Percentiles rank a stretch among this genome's conserved stretches.
These are phyloP conservation scores for Vaccinium darrowii DNA, from an alignment of 148 eudicot species.

Conservation along the genomic window DNA sequence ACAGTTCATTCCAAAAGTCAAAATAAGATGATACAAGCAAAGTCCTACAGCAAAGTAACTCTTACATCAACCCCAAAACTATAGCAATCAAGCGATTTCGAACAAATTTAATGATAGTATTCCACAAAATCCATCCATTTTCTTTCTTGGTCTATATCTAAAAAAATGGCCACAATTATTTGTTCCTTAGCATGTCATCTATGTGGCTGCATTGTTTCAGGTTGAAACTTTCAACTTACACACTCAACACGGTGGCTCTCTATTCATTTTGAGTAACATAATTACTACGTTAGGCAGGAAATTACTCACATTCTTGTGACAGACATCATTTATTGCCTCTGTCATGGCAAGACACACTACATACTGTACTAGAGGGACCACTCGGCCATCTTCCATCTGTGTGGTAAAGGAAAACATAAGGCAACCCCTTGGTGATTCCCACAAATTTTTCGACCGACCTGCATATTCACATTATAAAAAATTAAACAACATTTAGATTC, in stretches of 20 bases:
- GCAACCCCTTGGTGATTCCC: constrained; percentile 90
- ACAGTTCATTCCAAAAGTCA: background rate
- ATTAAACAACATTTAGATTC: background rate
- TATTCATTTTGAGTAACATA: background rate
- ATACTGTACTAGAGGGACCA: constrained; percentile 81
- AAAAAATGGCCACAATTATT: background rate
- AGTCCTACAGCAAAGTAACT: background rate
- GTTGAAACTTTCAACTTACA: background rate
- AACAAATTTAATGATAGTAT: background rate
- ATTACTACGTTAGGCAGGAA: background rate
- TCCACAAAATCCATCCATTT: background rate
- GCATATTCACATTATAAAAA: constrained; percentile 18
- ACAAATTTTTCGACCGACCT: constrained; percentile 79
- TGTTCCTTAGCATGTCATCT: background rate
- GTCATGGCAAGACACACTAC: constrained; percentile 85
- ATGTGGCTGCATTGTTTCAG: background rate
- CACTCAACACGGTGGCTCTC: background rate
- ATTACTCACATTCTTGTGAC: constrained; percentile 51
- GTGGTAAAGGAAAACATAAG: constrained; percentile 76
- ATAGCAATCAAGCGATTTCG: background rate
- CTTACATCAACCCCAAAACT: background rate
- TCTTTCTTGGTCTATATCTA: background rate
- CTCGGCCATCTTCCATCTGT: constrained; percentile 84
- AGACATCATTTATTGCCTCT: constrained; percentile 75
- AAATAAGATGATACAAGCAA: background rate